phyloP scores from a whole-genome alignment of 352 stramenopile genomes.

The Phytophthora agathidicida region DNA sequence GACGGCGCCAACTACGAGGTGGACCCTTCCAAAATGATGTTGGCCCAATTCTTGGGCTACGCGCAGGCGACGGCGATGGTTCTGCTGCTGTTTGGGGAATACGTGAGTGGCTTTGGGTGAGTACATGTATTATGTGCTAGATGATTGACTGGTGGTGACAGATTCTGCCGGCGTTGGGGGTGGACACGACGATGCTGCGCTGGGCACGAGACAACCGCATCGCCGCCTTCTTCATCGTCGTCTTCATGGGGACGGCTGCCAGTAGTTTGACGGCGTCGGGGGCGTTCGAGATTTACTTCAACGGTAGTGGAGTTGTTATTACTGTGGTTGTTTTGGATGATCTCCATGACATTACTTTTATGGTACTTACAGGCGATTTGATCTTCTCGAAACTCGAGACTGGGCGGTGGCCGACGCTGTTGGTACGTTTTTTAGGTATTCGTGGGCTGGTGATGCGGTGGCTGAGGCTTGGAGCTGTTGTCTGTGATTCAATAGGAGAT shows the following conservation, averaged over 20 bases:
- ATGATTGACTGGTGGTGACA: conserved; percentile 19
- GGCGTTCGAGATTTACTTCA: conserved; percentile 86
- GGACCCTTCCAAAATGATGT: conserved; percentile 50
- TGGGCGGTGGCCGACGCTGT: conserved; percentile 67
- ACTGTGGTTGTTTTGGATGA: background rate
- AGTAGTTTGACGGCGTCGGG: conserved; percentile 71
- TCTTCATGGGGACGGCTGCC: conserved; percentile 67
- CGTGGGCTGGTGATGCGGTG: background rate
- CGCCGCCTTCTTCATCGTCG: conserved; percentile 63
- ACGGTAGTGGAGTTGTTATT: conserved; percentile 44
- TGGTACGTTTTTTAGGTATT: conserved; percentile 40
- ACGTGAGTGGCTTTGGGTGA: conserved; percentile 37
- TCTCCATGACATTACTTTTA: conserved; percentile 1
- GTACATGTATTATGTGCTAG: background rate
- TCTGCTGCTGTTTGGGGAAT: conserved; percentile 69
- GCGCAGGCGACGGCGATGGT: conserved; percentile 57
- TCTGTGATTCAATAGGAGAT: conserved; percentile 19
- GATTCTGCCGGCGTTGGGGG: conserved; percentile 55
- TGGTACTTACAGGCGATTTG: conserved; percentile 51
- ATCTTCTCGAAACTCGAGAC: conserved; percentile 80
- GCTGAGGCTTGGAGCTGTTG: background rate
- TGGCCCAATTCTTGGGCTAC: conserved; percentile 53
- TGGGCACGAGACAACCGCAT: conserved; percentile 82
- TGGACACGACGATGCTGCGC: conserved; percentile 55
- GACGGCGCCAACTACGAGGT: conserved; percentile 68